Conservation (phyloP, 805 yeast genomes). For the Kurtzmaniella fragi region DNA sequence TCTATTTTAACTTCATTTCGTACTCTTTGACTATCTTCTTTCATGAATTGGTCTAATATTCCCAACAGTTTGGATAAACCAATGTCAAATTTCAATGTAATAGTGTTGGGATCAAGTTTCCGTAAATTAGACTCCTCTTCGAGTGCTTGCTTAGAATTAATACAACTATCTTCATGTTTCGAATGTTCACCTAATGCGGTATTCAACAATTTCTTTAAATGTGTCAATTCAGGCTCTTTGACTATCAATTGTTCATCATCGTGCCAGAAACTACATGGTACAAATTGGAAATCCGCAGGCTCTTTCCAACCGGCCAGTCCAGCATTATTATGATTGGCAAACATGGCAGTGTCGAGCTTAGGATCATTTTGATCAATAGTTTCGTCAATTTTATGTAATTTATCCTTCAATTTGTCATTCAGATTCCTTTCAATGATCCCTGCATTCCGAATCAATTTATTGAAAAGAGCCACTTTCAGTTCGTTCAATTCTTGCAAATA, state of each 20-base stretch:
- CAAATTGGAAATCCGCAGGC: conserved; percentile 77
- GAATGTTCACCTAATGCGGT: conserved; percentile 33
- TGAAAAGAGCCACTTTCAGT: conserved; percentile 64
- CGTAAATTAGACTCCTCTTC: conserved; percentile 38
- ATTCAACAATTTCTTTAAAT: conserved; percentile 49
- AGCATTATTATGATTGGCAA: conserved; percentile 70
- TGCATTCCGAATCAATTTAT: conserved; percentile 63
- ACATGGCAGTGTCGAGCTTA: conserved; percentile 79
- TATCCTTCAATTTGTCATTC: conserved; percentile 42
- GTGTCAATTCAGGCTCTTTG: conserved; percentile 52
- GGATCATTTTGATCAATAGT: conserved; percentile 70
- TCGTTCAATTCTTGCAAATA: conserved; percentile 81
- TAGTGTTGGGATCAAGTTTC: conserved; percentile 25
- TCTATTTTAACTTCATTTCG: conserved; percentile 83
- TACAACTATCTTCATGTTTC: conserved; percentile 36
- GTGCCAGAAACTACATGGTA: conserved; percentile 94
- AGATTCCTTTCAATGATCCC: conserved; percentile 51
- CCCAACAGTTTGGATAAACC: conserved; percentile 48
- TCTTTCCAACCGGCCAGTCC: conserved; percentile 62
- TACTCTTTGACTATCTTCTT: conserved; percentile 70
- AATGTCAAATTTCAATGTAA: conserved; percentile 51
- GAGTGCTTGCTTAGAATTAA: conserved; percentile 45
- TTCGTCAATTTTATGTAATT: conserved; percentile 45
- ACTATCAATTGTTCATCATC: conserved; percentile 77
- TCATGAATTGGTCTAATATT: conserved; percentile 57